A percentile compares a stretch with the other conserved stretches of the same genome.
These are phyloP conservation scores for Xylaria polymorpha DNA, from an alignment of 2,329 filamentous ascomycete genomes.

Conservation along the genomic window DNA sequence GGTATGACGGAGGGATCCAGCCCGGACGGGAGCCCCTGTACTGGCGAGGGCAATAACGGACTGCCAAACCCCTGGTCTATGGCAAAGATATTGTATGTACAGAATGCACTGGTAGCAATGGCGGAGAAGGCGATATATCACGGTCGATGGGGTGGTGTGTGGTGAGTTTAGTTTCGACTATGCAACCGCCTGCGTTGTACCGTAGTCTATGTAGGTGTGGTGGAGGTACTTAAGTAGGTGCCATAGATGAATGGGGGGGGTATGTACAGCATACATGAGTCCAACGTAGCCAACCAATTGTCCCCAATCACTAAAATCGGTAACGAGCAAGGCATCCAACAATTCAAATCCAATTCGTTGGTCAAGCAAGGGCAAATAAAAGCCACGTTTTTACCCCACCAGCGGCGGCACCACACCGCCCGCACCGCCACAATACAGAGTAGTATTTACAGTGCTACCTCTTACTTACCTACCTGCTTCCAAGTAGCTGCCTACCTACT, in stretches of 20 bases:
- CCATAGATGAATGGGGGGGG: conserved; percentile 21
- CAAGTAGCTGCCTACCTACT: background rate
- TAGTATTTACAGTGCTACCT: background rate
- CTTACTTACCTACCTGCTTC: no score
- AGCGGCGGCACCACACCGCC: conserved; percentile 1
- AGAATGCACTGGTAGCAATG: conserved; percentile 10
- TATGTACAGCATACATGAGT: conserved; percentile 23
- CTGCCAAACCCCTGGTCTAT: conserved; percentile 2
- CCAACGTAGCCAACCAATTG: conserved; percentile 25
- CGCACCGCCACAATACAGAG: conserved; percentile 28
- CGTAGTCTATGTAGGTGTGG: conserved; percentile 16
- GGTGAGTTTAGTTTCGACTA: conserved; percentile 22
- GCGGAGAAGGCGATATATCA: conserved; percentile 19
- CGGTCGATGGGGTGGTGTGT: conserved; percentile 9
- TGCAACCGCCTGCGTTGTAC: conserved; percentile 12
- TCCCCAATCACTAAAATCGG: conserved; percentile 26
- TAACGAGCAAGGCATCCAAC: conserved; percentile 30
- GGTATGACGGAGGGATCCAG: conserved; percentile 32
- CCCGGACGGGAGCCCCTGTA: conserved; percentile 10
- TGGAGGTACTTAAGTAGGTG: conserved; percentile 15
- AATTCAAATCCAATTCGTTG: conserved; percentile 24
- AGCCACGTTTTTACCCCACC: conserved; percentile 40
- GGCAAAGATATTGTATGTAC: conserved; percentile 11
- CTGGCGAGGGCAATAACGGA: conserved; percentile 7
- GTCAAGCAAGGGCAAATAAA: conserved; percentile 15